A percentile compares a stretch with the other conserved stretches of the same genome.
phyloP scores from a whole-genome alignment of 2,329 filamentous ascomycete genomes.

The Sporothrix protearum region DNA sequence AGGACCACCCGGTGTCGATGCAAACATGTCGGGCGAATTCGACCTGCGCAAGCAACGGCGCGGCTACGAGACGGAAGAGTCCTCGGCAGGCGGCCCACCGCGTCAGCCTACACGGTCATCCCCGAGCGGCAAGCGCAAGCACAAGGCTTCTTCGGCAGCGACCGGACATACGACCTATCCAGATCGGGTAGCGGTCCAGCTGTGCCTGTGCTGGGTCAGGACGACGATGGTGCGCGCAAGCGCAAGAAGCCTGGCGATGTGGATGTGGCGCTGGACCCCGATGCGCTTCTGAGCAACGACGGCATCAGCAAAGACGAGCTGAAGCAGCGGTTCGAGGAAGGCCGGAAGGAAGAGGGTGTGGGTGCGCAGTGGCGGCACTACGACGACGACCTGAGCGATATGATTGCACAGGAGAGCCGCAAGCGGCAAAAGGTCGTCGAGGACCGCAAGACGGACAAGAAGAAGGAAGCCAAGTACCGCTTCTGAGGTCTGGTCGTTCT shows the following conservation, averaged over 20 bases:
- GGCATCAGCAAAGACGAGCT: constrained; percentile 83
- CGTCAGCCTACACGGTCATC: constrained; percentile 81
- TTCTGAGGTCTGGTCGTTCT: constrained; percentile 35
- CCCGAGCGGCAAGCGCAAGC: constrained; percentile 81
- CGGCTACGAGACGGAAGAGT: constrained; percentile 84
- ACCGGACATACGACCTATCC: constrained; percentile 82
- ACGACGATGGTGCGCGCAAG: constrained; percentile 70
- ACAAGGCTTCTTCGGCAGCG: constrained; percentile 93
- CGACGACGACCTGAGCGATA: constrained; percentile 88
- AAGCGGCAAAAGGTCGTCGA: constrained; percentile 88
- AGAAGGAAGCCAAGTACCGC: constrained; percentile 53
- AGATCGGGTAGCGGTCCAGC: constrained; percentile 47
- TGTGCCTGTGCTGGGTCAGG: constrained; percentile 73
- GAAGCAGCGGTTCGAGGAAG: constrained; percentile 73
- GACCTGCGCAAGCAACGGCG: constrained; percentile 83
- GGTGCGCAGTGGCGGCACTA: constrained; percentile 61
- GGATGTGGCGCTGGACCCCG: constrained; percentile 86
- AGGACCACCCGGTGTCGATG: constrained; percentile 61
- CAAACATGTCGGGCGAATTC: constrained; percentile 79
- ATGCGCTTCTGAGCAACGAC: constrained; percentile 69
- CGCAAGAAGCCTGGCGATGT: constrained; percentile 96
- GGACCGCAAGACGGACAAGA: constrained; percentile 62
- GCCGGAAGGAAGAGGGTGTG: constrained; percentile 59
- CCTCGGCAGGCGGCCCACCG: constrained; percentile 53
- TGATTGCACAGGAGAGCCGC: constrained; percentile 90